Conservation (phyloP, 1,284 basidiomycete species). For the Ceratobasidium sp. region DNA sequence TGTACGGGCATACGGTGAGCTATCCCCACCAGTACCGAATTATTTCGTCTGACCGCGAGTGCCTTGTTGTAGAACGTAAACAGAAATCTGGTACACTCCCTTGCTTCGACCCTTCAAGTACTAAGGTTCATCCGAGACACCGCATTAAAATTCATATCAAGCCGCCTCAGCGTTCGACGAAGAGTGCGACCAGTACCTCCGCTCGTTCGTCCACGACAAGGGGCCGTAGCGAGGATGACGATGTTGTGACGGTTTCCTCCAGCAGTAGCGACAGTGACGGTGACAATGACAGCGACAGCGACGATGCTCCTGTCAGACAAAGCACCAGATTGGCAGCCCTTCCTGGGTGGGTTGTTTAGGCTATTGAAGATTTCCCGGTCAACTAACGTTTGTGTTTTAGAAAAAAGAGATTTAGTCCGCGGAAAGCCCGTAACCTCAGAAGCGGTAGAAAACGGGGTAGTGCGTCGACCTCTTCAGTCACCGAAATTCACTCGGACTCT, state of each 20-base stretch:
- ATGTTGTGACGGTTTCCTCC: constrained; percentile 21
- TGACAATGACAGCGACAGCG: not conserved
- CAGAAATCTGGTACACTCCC: constrained; percentile 5
- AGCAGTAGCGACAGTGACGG: not conserved
- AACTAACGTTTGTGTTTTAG: not conserved
- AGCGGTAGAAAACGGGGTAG: not conserved
- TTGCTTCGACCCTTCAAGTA: constrained; percentile 14
- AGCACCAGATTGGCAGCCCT: constrained; percentile 17
- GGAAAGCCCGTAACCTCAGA: constrained; percentile 13
- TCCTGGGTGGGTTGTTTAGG: not conserved
- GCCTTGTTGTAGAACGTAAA: constrained; percentile 8
- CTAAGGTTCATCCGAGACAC: constrained; percentile 28
- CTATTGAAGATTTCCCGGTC: not conserved
- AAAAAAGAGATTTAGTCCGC: not conserved
- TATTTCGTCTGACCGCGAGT: not conserved
- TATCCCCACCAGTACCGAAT: not conserved
- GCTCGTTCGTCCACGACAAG: constrained; percentile 20
- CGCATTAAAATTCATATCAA: constrained; percentile 4
- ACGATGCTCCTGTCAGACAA: constrained; percentile 18
- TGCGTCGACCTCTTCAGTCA: not conserved
- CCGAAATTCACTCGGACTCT: constrained; percentile 8
- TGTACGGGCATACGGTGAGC: constrained; percentile 26
- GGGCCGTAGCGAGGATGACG: not conserved
- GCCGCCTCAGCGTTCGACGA: not conserved
- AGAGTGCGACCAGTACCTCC: not conserved